Conservation (phyloP, 495 filamentous ascomycete genomes). For the Glarea lozoyensis region DNA sequence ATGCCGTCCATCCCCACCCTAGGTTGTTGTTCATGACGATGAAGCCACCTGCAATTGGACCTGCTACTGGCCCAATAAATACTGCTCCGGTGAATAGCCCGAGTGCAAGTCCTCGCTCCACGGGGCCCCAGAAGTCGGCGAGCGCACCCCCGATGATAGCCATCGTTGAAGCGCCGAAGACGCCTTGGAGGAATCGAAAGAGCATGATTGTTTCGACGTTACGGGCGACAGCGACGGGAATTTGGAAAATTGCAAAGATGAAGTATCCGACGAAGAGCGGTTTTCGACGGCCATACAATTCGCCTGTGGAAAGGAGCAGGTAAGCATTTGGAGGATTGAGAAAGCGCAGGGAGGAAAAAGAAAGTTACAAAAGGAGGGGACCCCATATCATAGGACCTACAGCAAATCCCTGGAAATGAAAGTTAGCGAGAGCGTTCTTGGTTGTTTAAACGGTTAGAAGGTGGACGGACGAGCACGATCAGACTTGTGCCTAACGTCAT, state of each 20-base stretch:
- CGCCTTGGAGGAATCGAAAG: conserved; percentile 69
- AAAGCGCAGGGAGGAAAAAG: too few species aligned
- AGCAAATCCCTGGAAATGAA: too few species aligned
- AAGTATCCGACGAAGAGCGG: conserved; percentile 58
- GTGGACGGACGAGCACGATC: conserved; percentile 65
- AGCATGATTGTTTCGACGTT: conserved; percentile 60
- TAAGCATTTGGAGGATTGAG: too few species aligned
- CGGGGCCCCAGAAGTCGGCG: conserved; percentile 61
- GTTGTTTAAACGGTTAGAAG: too few species aligned
- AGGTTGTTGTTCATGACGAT: conserved; percentile 43
- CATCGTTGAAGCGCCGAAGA: conserved; percentile 66
- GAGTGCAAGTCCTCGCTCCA: conserved; percentile 54
- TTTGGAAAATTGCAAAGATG: conserved; percentile 60
- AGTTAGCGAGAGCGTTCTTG: too few species aligned
- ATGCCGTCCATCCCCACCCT: conserved; percentile 45
- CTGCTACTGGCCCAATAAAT: conserved; percentile 57
- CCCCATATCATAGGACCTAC: conserved; percentile 59
- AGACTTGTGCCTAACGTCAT: conserved; percentile 61
- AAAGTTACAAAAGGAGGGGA: too few species aligned
- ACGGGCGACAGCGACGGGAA: conserved; percentile 49
- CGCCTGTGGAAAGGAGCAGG: too few species aligned
- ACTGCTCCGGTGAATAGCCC: conserved; percentile 58
- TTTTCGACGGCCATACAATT: conserved; percentile 65
- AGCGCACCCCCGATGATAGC: conserved; percentile 70
- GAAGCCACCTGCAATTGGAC: conserved; percentile 31